Evolutionary conservation across 2,329 filamentous ascomycete genomes (phyloP).

Genomic region (Monosporascus cannonballus): DNA sequence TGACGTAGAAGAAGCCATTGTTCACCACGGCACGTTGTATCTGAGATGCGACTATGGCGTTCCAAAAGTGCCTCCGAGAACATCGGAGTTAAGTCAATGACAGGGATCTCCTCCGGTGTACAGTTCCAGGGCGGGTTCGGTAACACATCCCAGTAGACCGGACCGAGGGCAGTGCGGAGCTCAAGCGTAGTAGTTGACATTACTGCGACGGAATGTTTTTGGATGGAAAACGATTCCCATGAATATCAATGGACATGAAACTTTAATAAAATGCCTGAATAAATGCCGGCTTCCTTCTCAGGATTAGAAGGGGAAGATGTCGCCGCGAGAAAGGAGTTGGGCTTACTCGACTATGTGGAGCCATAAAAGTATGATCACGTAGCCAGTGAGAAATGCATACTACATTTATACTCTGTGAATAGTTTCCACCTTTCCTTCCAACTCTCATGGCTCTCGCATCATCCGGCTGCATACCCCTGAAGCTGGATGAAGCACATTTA

Average conservation of each 20-base stretch:
- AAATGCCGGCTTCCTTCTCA: neutral
- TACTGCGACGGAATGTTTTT: neutral
- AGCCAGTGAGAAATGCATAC: neutral
- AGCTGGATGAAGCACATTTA: neutral
- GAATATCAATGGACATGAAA: neutral
- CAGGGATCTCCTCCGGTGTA: conserved; percentile 40
- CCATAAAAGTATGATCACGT: neutral
- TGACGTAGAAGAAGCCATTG: conserved; percentile 51
- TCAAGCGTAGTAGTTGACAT: conserved; percentile 25
- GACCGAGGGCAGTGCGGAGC: conserved; percentile 26
- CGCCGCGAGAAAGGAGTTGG: neutral
- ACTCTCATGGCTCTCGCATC: neutral
- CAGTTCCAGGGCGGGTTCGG: conserved; percentile 23
- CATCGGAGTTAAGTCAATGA: conserved; percentile 43
- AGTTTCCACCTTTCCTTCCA: neutral
- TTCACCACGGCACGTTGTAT: conserved; percentile 41
- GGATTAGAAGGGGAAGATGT: neutral
- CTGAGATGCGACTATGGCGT: conserved; percentile 33
- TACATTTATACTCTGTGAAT: neutral
- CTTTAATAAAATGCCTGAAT: no score
- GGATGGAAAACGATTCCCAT: neutral
- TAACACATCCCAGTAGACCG: conserved; percentile 26
- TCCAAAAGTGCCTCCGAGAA: conserved; percentile 30
- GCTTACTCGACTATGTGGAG: neutral
- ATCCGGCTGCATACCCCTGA: neutral